These are phyloP conservation scores for Rhizopogon rudus DNA, from an alignment of 768 basidiomycete genomes.

Conservation along the genomic window DNA sequence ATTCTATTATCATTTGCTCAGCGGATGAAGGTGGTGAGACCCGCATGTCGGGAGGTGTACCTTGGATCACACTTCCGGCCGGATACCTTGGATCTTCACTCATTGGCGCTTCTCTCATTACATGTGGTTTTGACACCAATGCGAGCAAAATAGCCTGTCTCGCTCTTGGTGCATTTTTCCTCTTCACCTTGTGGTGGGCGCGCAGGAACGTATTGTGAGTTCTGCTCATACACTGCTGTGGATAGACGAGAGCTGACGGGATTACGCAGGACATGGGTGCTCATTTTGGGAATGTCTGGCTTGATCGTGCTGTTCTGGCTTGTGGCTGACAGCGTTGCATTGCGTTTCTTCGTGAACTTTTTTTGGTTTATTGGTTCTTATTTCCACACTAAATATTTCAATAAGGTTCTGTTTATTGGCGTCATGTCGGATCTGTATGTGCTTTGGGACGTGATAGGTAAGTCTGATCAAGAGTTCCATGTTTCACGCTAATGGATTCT, in stretches of 20 bases:
- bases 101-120: constrained; percentile 83
- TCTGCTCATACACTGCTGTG: neutral
- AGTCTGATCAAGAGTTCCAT: constrained; percentile 11
- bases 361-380: too few species aligned
- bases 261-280: constrained; percentile 59
- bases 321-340: constrained; percentile 63
- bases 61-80: constrained; percentile 77
- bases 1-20: constrained; percentile 24
- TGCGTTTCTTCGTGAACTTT: constrained; percentile 67
- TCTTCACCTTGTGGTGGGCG: constrained; percentile 89
- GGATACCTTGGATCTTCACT: constrained; percentile 84
- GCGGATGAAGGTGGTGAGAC: constrained; percentile 89
- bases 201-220: constrained; percentile 67
- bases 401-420: constrained; percentile 74
- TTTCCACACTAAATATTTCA: neutral
- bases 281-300: constrained; percentile 76
- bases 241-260: neutral
- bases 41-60: constrained; percentile 80
- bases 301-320: constrained; percentile 85
- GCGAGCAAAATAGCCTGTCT: constrained; percentile 83
- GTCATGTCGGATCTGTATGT: constrained; percentile 87
- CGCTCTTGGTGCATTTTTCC: constrained; percentile 78
- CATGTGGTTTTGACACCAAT: constrained; percentile 85
- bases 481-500: neutral
- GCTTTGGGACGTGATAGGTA: constrained; percentile 84